Evolutionary conservation across 371 early-diverging fungal genomes (phyloP).

Genomic region (Actinomortierella wolfii): DNA sequence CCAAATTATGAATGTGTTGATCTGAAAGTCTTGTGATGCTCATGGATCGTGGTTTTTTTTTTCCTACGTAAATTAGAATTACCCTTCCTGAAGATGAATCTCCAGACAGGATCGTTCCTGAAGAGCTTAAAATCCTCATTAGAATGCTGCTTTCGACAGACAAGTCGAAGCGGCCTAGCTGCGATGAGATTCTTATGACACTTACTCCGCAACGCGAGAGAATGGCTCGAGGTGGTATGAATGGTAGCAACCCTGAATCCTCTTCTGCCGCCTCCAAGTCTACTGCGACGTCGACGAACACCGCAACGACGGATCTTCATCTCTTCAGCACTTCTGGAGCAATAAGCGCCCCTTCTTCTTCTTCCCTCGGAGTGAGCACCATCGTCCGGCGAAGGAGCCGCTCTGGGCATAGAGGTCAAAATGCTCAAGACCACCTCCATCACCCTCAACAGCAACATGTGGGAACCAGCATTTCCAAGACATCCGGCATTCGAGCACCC

Average conservation of each 20-base stretch:
- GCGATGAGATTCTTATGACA: constrained; percentile 60
- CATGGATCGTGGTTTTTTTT: too few relatives aligned
- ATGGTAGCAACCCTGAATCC: background rate
- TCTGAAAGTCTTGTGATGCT: too few relatives aligned
- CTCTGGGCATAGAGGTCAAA: background rate
- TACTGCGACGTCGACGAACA: too few relatives aligned
- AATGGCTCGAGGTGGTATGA: constrained; percentile 43
- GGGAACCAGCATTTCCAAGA: constrained; percentile 7
- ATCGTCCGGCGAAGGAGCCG: constrained; percentile 15
- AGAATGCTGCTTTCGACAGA: constrained; percentile 61
- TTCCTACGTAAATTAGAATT: too few relatives aligned
- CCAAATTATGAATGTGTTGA: too few relatives aligned
- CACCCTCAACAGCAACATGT: background rate
- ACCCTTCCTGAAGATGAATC: constrained; percentile 34
- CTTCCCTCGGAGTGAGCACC: too few relatives aligned
- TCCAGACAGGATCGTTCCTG: constrained; percentile 53
- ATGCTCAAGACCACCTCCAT: background rate
- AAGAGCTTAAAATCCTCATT: constrained; percentile 63
- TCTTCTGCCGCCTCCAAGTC: too few relatives aligned
- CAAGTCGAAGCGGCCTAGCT: constrained; percentile 67
- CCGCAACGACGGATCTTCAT: too few relatives aligned
- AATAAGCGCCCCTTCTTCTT: too few relatives aligned
- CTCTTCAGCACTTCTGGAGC: too few relatives aligned
- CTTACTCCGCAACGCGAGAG: constrained; percentile 33
- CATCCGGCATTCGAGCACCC: too few relatives aligned